These are phyloP conservation scores for Phytopythium oedochilum DNA, from an alignment of 352 stramenopile genomes.

Conservation along the genomic window DNA sequence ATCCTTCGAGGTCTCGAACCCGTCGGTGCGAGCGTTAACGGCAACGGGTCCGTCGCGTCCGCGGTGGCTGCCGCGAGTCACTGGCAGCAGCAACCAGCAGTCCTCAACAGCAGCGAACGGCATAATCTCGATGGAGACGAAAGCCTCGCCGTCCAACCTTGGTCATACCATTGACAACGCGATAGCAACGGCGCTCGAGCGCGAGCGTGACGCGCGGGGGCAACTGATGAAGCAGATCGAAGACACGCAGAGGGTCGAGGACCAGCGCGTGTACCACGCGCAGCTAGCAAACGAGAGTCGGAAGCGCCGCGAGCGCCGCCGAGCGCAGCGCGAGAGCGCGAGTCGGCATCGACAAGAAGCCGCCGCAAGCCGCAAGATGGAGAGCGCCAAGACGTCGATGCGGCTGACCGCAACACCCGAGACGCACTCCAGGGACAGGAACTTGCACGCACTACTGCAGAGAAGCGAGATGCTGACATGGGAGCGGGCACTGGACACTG, in stretches of 20 bases:
- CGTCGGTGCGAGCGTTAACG: neutral
- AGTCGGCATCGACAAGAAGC: slow-evolving; percentile 25
- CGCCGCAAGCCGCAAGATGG: slow-evolving; percentile 20
- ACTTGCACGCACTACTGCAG: neutral
- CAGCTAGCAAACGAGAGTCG: slow-evolving; percentile 33
- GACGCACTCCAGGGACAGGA: neutral
- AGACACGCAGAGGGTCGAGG: slow-evolving; percentile 35
- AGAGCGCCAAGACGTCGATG: neutral
- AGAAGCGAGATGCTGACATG: slow-evolving; percentile 7
- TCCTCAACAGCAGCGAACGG: too few species aligned
- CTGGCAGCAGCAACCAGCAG: neutral
- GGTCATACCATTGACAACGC: neutral
- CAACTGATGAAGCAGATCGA: slow-evolving; percentile 26
- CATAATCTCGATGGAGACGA: too few species aligned
- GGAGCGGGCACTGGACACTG: slow-evolving; percentile 9
- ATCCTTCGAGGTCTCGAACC: neutral
- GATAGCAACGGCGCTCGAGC: slow-evolving; percentile 7
- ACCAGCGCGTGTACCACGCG: slow-evolving; percentile 42
- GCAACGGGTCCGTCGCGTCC: neutral
- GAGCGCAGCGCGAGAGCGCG: slow-evolving; percentile 24
- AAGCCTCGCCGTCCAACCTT: neutral
- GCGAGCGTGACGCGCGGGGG: slow-evolving; percentile 20
- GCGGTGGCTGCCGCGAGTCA: neutral
- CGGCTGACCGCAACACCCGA: neutral
- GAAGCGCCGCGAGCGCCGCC: slow-evolving; percentile 36